Evolutionary conservation across 495 filamentous ascomycete species (phyloP).

Genomic region (Lasiosphaeria hispida): DNA sequence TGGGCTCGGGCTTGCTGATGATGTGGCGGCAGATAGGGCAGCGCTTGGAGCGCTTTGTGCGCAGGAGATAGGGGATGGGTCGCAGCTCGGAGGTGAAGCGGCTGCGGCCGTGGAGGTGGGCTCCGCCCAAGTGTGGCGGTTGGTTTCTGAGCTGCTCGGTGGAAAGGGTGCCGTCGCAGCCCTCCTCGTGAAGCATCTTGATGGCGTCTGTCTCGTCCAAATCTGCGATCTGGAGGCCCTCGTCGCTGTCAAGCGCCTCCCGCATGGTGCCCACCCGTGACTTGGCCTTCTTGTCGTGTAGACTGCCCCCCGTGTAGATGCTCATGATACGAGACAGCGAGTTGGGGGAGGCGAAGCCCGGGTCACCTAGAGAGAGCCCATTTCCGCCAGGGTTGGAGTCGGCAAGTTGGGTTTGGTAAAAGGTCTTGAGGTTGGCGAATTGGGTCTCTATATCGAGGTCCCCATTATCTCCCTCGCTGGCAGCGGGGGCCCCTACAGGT

Average conservation of each 20-base stretch:
- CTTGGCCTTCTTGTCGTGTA: constrained; percentile 63
- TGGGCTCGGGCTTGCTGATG: constrained; percentile 89
- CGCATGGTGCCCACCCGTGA: constrained; percentile 69
- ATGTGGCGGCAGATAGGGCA: constrained; percentile 92
- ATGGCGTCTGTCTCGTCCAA: constrained; percentile 53
- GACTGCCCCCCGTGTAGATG: constrained; percentile 69
- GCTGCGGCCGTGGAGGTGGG: constrained; percentile 46
- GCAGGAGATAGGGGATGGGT: constrained; percentile 74
- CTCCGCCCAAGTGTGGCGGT: constrained; percentile 39
- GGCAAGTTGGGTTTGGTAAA: constrained; percentile 70
- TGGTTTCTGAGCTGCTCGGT: constrained; percentile 37
- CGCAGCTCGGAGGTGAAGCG: constrained; percentile 66
- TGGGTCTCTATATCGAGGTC: constrained; percentile 44
- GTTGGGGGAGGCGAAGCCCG: constrained; percentile 72
- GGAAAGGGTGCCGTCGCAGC: constrained; percentile 42
- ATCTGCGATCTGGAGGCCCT: constrained; percentile 62
- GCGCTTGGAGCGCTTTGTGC: constrained; percentile 89
- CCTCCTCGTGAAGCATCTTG: constrained; percentile 40
- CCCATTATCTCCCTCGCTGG: constrained; percentile 9
- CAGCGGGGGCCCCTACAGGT: constrained; percentile 14
- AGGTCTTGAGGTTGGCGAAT: constrained; percentile 60
- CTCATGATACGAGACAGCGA: constrained; percentile 87
- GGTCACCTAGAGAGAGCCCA: constrained; percentile 54
- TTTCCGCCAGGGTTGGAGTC: constrained; percentile 49
- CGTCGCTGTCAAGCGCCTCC: constrained; percentile 64